Conservation (phyloP, 1,284 basidiomycete genomes). For the Sparassis latifolia region DNA sequence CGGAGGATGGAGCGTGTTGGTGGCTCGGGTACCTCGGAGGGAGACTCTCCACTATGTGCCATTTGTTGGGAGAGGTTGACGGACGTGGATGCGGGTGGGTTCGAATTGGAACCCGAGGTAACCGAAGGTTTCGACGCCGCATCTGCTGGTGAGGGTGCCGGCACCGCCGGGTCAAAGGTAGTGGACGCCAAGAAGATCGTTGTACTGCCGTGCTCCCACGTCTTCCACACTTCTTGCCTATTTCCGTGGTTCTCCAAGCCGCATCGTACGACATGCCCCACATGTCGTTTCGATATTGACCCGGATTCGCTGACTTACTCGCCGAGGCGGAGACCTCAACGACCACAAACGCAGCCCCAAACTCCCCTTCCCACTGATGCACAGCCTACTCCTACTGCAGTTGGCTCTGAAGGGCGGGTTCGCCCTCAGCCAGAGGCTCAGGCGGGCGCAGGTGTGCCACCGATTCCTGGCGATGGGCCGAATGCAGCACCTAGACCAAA, state of each 20-base stretch:
- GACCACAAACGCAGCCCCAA: slow-evolving; percentile 1
- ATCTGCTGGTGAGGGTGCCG: slow-evolving; percentile 9
- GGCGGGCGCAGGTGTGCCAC: no score
- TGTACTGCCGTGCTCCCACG: slow-evolving; percentile 68
- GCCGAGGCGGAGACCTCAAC: slow-evolving; percentile 3
- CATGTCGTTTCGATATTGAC: slow-evolving; percentile 75
- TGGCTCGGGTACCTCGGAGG: slow-evolving; percentile 28
- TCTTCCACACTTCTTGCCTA: slow-evolving; percentile 71
- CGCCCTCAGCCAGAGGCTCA: no score
- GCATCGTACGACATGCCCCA: slow-evolving; percentile 71
- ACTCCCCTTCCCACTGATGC: slow-evolving; percentile 6
- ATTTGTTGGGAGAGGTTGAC: slow-evolving; percentile 70
- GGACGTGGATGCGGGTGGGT: slow-evolving; percentile 40
- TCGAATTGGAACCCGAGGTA: slow-evolving; percentile 23
- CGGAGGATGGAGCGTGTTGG: slow-evolving; percentile 56
- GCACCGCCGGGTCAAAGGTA: slow-evolving; percentile 10
- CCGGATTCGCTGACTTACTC: slow-evolving; percentile 63
- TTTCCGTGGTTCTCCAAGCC: slow-evolving; percentile 75
- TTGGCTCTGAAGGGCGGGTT: no score
- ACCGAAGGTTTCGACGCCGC: background rate
- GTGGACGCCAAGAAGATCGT: slow-evolving; percentile 38
- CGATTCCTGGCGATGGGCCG: background rate
- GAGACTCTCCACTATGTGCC: slow-evolving; percentile 52
- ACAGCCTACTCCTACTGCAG: slow-evolving; percentile 1
- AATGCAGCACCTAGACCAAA: background rate